These are phyloP conservation scores for Ceratobasidium sp. DNA, from an alignment of 1,284 basidiomycete species.

Conservation along the genomic window DNA sequence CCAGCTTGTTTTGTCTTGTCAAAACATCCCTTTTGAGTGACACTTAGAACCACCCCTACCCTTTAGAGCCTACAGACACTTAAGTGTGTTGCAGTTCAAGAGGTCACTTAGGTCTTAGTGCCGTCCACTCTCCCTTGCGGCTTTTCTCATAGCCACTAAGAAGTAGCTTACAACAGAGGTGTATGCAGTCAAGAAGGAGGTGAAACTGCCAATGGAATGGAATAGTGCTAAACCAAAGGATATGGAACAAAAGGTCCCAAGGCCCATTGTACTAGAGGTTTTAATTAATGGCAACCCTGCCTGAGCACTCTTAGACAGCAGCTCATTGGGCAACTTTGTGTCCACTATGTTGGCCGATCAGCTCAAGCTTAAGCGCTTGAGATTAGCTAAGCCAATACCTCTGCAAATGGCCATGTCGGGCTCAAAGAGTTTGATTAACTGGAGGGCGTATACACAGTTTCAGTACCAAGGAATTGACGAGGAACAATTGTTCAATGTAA, in stretches of 20 bases:
- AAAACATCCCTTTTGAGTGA: no score
- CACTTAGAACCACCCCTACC: no score
- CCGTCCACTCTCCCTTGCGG: no score
- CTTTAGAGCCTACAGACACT: no score
- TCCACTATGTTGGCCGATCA: slow-evolving; percentile 49
- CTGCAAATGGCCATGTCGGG: slow-evolving; percentile 31
- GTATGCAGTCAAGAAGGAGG: neutral
- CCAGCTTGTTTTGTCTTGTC: no score
- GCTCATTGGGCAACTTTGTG: slow-evolving; percentile 51
- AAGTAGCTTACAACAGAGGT: no score
- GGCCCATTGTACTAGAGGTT: slow-evolving; percentile 46
- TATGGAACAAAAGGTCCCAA: slow-evolving; percentile 42
- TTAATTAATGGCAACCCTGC: slow-evolving; percentile 46
- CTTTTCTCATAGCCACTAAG: no score
- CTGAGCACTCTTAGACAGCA: slow-evolving; percentile 48
- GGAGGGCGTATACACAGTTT: neutral
- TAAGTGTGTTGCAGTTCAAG: no score
- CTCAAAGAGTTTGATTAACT: slow-evolving; percentile 11
- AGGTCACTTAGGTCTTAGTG: no score
- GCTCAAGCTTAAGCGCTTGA: slow-evolving; percentile 44
- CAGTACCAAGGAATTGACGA: slow-evolving; percentile 18
- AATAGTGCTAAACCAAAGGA: slow-evolving; percentile 28
- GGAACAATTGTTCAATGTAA: slow-evolving; percentile 12
- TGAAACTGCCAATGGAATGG: neutral
- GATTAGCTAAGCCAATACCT: slow-evolving; percentile 24